A percentile compares a stretch with the other conserved stretches of the same genome.
Evolutionary conservation across 2,329 filamentous ascomycete species (phyloP).

Genomic region (Fusarium hostae): DNA sequence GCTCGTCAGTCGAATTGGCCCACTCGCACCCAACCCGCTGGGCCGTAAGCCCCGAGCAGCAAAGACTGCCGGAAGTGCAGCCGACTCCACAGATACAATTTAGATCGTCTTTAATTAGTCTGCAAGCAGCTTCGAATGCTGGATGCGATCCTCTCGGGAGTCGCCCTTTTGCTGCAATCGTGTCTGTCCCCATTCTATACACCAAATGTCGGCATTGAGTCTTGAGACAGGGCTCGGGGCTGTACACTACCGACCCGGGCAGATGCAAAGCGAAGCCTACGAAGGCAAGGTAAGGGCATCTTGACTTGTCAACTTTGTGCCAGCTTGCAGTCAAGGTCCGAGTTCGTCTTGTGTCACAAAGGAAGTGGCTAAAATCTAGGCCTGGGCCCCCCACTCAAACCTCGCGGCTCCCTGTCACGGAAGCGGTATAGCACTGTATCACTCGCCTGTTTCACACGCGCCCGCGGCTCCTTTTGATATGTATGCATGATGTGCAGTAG

Average conservation of each 20-base stretch:
- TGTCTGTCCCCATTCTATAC: slow-evolving; percentile 1
- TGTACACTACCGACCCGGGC: slow-evolving; percentile 31
- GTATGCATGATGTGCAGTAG: slow-evolving; percentile 48
- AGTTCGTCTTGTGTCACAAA: slow-evolving; percentile 22
- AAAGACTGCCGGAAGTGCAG: slow-evolving; percentile 47
- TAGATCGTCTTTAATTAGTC: slow-evolving; percentile 32
- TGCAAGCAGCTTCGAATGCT: slow-evolving; percentile 28
- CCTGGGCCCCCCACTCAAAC: slow-evolving; percentile 25
- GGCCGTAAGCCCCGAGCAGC: slow-evolving; percentile 44
- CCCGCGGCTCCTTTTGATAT: slow-evolving; percentile 38
- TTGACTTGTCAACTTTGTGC: slow-evolving; percentile 19
- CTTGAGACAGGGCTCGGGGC: slow-evolving; percentile 20
- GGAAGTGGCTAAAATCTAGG: slow-evolving; percentile 33
- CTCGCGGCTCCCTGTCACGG: slow-evolving; percentile 35
- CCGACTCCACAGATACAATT: slow-evolving; percentile 45
- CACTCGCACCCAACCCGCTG: slow-evolving; percentile 45
- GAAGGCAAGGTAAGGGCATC: not conserved
- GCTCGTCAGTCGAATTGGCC: slow-evolving; percentile 30
- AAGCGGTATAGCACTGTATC: slow-evolving; percentile 38
- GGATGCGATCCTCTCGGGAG: slow-evolving; percentile 25
- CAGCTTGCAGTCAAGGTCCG: slow-evolving; percentile 27
- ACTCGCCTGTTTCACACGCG: slow-evolving; percentile 35
- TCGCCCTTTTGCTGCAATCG: slow-evolving; percentile 23
- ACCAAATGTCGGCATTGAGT: slow-evolving; percentile 32
- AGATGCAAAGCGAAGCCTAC: slow-evolving; percentile 4